Evolutionary conservation across 441 rosid genomes (phyloP).

Genomic region (Adansonia rubrostipa): DNA sequence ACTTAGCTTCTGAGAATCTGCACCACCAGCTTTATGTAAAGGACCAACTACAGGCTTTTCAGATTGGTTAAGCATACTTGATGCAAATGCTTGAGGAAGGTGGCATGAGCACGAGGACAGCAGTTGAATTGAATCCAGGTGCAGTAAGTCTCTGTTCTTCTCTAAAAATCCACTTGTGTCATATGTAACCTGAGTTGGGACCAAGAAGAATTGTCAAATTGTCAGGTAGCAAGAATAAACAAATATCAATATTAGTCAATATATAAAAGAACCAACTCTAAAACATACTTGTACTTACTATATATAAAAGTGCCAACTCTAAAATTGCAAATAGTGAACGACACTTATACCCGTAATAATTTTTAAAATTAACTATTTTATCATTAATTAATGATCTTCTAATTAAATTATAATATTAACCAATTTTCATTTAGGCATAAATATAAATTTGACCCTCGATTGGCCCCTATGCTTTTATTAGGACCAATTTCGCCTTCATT

Average conservation of each 20-base stretch:
- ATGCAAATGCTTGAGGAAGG: conserved; percentile 90
- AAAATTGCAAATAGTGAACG: not conserved
- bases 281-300: not conserved
- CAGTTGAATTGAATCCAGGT: conserved; percentile 91
- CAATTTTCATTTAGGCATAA: not conserved
- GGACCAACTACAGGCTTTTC: conserved; percentile 86
- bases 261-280: not conserved
- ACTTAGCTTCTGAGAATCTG: conserved; percentile 94
- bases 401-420: not conserved
- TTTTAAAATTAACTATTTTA: not conserved
- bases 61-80: conserved; percentile 83
- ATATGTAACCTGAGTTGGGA: conserved; percentile 74
- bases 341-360: not conserved
- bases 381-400: not conserved
- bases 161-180: conserved; percentile 96
- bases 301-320: not conserved
- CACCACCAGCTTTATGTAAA: conserved; percentile 92
- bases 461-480: too few relatives aligned
- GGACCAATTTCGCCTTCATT: too few relatives aligned
- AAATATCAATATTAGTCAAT: not conserved
- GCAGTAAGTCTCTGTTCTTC: conserved; percentile 95
- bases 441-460: not conserved
- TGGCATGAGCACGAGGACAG: conserved; percentile 87
- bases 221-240: conserved; percentile 33
- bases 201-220: conserved; percentile 36